These are phyloP conservation scores for Pichia sp. DNA, from an alignment of 1,139 yeast genomes.

Conservation along the genomic window DNA sequence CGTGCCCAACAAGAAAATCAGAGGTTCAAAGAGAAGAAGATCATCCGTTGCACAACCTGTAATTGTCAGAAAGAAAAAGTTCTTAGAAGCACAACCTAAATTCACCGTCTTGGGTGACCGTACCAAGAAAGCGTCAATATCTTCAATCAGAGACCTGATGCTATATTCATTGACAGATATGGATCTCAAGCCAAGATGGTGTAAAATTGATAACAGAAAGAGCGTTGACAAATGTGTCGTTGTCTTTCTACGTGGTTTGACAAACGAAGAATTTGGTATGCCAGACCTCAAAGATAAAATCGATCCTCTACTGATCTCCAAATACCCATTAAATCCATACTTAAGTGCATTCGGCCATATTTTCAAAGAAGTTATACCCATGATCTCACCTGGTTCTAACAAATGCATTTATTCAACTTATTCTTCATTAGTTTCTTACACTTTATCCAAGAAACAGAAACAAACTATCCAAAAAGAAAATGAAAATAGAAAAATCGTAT, in stretches of 20 bases:
- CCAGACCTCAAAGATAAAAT: constrained; percentile 11
- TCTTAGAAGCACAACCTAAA: constrained; percentile 31
- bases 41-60: constrained; percentile 38
- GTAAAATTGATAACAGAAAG: constrained; percentile 41
- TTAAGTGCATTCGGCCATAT: constrained; percentile 39
- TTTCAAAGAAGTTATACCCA: constrained; percentile 44
- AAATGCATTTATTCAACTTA: constrained; percentile 53
- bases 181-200: constrained; percentile 41
- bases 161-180: constrained; percentile 45
- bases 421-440: constrained; percentile 54
- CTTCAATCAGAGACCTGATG: constrained; percentile 52
- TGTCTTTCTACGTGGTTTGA: constrained; percentile 68
- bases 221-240: constrained; percentile 53
- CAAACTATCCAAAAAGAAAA: constrained; percentile 38
- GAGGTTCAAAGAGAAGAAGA: constrained; percentile 40
- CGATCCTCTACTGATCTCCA: constrained; percentile 17
- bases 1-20: background rate
- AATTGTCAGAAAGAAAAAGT: constrained; percentile 35
- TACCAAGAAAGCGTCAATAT: constrained; percentile 36
- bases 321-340: constrained; percentile 28
- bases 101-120: constrained; percentile 21
- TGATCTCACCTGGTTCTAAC: constrained; percentile 61
- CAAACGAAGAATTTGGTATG: constrained; percentile 42
- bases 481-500: constrained; percentile 40
- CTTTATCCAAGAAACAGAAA: constrained; percentile 56